Percentiles rank a stretch among this genome's conserved stretches.
These are phyloP conservation scores for Striga asiatica DNA, from an alignment of 257 asterid species.

Conservation along the genomic window DNA sequence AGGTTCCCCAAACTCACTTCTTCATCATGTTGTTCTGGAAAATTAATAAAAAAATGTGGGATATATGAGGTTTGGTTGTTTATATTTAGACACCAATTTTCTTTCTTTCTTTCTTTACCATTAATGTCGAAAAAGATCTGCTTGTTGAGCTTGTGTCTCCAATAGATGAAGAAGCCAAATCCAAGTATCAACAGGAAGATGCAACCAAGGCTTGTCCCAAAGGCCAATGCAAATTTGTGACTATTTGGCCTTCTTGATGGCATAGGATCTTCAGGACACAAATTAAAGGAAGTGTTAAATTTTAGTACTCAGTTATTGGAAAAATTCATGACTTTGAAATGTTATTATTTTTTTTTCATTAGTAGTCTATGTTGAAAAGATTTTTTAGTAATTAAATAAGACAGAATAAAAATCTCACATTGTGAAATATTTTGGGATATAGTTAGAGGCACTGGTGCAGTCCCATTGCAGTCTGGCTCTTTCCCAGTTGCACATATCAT, in stretches of 20 bases:
- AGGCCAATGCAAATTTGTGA: conserved; percentile 61
- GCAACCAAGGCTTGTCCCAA: conserved; percentile 81
- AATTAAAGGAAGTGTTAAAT: background rate
- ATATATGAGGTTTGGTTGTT: no score
- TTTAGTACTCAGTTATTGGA: no score
- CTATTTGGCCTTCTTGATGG: conserved; percentile 28
- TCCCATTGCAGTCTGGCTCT: conserved; percentile 74
- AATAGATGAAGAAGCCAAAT: conserved; percentile 68
- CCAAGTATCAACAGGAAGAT: conserved; percentile 66
- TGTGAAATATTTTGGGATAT: conserved; percentile 40
- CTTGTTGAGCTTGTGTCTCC: conserved; percentile 66
- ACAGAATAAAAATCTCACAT: conserved; percentile 38
- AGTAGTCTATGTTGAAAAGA: no score
- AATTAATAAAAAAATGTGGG: no score
- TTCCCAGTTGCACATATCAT: conserved; percentile 84
- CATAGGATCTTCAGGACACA: conserved; percentile 25
- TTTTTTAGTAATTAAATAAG: no score
- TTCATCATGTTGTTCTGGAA: conserved; percentile 57
- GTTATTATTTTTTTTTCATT: no score
- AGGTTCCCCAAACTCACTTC: conserved; percentile 75
- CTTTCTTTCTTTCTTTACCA: no score
- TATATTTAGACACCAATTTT: no score
- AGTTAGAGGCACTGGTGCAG: conserved; percentile 54
- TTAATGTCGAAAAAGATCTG: conserved; percentile 65
- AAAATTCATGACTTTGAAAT: no score